A percentile compares a stretch with the other conserved stretches of the same genome.
Conservation (phyloP, 306 rosid genomes). For the Oemleria cerasiformis region DNA sequence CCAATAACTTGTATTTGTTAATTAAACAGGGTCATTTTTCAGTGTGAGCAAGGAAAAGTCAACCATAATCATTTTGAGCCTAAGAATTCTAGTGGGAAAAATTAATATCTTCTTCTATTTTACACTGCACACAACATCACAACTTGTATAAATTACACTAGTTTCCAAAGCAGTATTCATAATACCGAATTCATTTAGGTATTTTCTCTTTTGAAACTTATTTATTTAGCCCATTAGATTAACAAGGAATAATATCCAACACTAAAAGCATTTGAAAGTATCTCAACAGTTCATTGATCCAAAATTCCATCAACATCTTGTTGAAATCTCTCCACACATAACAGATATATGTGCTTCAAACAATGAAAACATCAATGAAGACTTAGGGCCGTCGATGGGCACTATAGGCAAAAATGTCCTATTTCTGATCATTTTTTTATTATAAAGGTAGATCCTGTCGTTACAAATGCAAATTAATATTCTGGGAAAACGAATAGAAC, state of each 20-base stretch:
- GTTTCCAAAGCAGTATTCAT: background rate
- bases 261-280: background rate
- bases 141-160: background rate
- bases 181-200: background rate
- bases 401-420: background rate
- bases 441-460: background rate
- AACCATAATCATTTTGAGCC: background rate
- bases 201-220: background rate
- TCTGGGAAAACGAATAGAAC: background rate
- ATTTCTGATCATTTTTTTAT: background rate
- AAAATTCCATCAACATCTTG: background rate
- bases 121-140: background rate
- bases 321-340: background rate
- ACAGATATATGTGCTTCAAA: background rate
- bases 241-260: background rate
- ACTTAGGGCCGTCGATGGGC: background rate
- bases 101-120: background rate
- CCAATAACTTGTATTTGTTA: background rate
- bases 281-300: background rate
- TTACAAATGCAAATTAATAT: background rate
- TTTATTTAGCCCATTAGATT: background rate
- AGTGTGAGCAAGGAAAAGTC: background rate
- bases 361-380: background rate
- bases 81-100: background rate
- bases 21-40: background rate